Percentiles rank a stretch among this genome's conserved stretches.
These are phyloP conservation scores for Penicillium egyptiacum DNA, from an alignment of 495 filamentous ascomycete genomes.

Conservation along the genomic window DNA sequence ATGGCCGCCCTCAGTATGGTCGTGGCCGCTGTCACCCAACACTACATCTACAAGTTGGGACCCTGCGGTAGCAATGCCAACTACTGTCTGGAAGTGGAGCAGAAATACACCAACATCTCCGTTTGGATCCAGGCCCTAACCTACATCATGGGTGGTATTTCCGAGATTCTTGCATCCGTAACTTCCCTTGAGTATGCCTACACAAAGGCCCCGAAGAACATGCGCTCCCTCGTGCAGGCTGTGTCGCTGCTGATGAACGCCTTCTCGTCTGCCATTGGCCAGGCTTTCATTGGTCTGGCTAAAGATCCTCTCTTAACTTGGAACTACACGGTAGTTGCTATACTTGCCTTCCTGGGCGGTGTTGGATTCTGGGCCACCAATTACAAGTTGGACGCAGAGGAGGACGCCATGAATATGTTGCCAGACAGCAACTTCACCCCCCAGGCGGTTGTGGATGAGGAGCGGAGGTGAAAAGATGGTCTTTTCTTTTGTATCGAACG, in stretches of 20 bases:
- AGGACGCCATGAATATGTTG: constrained; percentile 61
- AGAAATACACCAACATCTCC: constrained; percentile 48
- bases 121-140: constrained; percentile 64
- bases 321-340: constrained; percentile 64
- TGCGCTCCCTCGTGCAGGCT: constrained; percentile 70
- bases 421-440: constrained; percentile 26
- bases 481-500: not conserved
- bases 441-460: constrained; percentile 19
- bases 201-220: constrained; percentile 75
- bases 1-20: constrained; percentile 62
- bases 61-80: constrained; percentile 57
- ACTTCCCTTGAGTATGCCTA: constrained; percentile 71
- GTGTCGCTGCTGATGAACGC: constrained; percentile 70
- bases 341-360: constrained; percentile 60
- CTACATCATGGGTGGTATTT: constrained; percentile 68
- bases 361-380: constrained; percentile 63
- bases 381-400: constrained; percentile 57
- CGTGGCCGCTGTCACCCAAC: constrained; percentile 62
- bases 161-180: constrained; percentile 71
- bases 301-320: constrained; percentile 65
- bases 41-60: constrained; percentile 67
- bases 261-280: constrained; percentile 64
- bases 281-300: constrained; percentile 65
- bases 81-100: constrained; percentile 36
- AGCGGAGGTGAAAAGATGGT: constrained; percentile 7